Evolutionary conservation across 2,329 filamentous ascomycete species (phyloP).

Genomic region (Amphichorda felina): DNA sequence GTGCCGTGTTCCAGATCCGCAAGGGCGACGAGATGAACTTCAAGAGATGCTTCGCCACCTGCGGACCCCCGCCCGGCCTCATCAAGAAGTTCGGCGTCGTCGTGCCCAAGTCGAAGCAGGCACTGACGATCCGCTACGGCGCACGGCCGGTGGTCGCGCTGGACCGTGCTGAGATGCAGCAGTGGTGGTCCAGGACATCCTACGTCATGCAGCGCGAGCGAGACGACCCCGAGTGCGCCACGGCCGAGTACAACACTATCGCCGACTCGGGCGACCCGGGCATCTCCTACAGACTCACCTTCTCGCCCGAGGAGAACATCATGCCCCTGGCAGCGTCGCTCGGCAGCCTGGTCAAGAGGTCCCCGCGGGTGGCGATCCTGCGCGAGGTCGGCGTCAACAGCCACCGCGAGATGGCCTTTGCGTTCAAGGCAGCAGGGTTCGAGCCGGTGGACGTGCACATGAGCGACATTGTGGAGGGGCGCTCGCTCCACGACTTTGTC

Average conservation of each 20-base stretch:
- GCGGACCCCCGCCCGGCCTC: slow-evolving; percentile 68
- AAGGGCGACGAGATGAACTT: slow-evolving; percentile 77
- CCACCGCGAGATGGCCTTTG: slow-evolving; percentile 95
- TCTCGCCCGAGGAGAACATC: slow-evolving; percentile 65
- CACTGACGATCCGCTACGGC: slow-evolving; percentile 63
- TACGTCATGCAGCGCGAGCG: slow-evolving; percentile 83
- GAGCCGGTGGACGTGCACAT: slow-evolving; percentile 91
- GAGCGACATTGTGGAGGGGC: slow-evolving; percentile 76
- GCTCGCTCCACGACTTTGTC: slow-evolving; percentile 70
- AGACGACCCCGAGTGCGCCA: slow-evolving; percentile 79
- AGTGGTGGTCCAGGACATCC: slow-evolving; percentile 81
- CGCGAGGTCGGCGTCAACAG: slow-evolving; percentile 94
- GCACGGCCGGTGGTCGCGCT: slow-evolving; percentile 57
- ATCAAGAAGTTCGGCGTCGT: slow-evolving; percentile 78
- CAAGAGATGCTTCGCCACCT: slow-evolving; percentile 82
- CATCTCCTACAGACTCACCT: slow-evolving; percentile 73
- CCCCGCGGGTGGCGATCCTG: slow-evolving; percentile 77
- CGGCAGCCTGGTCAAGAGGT: slow-evolving; percentile 39
- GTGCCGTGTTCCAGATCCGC: slow-evolving; percentile 89
- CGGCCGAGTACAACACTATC: slow-evolving; percentile 69
- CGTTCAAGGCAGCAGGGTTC: slow-evolving; percentile 85
- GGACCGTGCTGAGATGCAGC: slow-evolving; percentile 63
- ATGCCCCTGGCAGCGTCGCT: slow-evolving; percentile 43
- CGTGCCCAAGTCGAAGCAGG: slow-evolving; percentile 56
- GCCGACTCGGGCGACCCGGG: slow-evolving; percentile 68